Percentiles rank a stretch among this genome's conserved stretches.
Evolutionary conservation across 1,284 basidiomycete species (phyloP).

Genomic region (Boletus sp.): DNA sequence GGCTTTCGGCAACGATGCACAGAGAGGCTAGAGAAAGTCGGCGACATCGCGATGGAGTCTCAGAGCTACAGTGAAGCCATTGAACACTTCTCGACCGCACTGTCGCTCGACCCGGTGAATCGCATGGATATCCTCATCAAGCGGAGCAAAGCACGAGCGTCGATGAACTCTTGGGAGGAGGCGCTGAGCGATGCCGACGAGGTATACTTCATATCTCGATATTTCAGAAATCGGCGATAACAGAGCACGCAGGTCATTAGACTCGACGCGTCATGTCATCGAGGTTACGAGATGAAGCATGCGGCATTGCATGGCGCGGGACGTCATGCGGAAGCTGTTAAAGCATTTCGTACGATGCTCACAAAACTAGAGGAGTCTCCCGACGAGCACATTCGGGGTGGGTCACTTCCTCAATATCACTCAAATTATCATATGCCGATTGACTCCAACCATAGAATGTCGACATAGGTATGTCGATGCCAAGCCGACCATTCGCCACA

Average conservation of each 20-base stretch:
- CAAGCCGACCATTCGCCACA: too few species aligned
- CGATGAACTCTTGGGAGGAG: neutral
- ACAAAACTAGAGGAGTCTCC: neutral
- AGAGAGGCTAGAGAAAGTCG: conserved; percentile 1
- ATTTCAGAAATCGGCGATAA: neutral
- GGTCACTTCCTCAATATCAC: too few species aligned
- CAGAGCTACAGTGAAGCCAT: neutral
- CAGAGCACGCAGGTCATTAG: neutral
- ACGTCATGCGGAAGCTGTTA: neutral
- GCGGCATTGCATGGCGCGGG: neutral
- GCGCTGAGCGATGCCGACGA: conserved; percentile 8
- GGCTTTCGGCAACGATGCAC: conserved; percentile 1
- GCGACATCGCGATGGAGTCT: neutral
- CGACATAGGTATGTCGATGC: too few species aligned
- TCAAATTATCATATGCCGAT: neutral
- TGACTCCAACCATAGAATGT: neutral
- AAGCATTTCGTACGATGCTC: neutral
- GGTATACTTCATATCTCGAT: neutral
- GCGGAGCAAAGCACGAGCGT: conserved; percentile 1
- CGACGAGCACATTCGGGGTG: neutral
- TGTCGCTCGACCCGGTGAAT: neutral
- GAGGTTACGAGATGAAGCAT: conserved; percentile 11
- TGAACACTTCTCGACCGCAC: neutral
- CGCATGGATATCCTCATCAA: conserved; percentile 1
- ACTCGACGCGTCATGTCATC: neutral